Conservation (phyloP, 2,329 filamentous ascomycete genomes). For the Mycosphaerella sp. region DNA sequence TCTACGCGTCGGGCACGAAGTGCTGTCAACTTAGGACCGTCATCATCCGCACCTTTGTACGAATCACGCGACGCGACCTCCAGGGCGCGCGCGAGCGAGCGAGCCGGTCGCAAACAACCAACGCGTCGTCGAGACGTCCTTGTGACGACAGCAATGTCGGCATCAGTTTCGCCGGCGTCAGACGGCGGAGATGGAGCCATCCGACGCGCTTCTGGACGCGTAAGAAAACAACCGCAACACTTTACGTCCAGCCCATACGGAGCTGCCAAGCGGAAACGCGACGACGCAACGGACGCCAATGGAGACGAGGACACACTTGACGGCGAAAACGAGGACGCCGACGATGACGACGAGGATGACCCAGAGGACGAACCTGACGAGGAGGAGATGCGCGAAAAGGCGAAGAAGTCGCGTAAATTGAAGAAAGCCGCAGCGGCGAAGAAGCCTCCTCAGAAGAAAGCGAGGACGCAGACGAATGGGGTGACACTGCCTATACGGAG, state of each 20-base stretch:
- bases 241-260: conserved; percentile 29
- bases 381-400: conserved; percentile 43
- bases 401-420: conserved; percentile 15
- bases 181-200: conserved; percentile 45
- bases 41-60: not conserved
- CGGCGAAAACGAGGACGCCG: conserved; percentile 30
- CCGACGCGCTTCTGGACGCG: conserved; percentile 56
- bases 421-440: conserved; percentile 30
- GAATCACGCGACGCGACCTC: not conserved
- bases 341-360: conserved; percentile 32
- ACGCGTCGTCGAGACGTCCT: conserved; percentile 5
- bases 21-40: not conserved
- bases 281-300: conserved; percentile 31
- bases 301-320: conserved; percentile 35
- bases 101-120: not conserved
- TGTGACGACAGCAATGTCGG: conserved; percentile 13
- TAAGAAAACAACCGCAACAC: conserved; percentile 32
- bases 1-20: not conserved
- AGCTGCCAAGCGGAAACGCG: conserved; percentile 46
- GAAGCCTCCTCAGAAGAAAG: conserved; percentile 46
- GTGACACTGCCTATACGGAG: conserved; percentile 53
- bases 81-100: not conserved
- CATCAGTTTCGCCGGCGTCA: conserved; percentile 20
- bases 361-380: conserved; percentile 41
- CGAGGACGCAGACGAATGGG: conserved; percentile 46